Evolutionary conservation across 2,329 filamentous ascomycete species (phyloP).

Genomic region (Diaporthe caulivora): DNA sequence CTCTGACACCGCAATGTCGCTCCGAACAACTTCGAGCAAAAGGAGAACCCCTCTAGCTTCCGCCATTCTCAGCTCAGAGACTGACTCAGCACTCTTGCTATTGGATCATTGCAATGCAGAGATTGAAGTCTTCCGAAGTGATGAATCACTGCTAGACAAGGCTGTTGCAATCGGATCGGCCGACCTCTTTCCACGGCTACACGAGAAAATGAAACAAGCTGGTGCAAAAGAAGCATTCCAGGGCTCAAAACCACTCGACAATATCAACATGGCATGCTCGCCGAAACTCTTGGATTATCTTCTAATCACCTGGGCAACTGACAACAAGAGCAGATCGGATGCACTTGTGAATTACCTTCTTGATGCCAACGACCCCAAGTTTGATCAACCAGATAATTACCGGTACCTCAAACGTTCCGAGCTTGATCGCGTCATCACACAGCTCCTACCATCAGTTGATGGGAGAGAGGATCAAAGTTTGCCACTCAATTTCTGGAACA

Average conservation of each 20-base stretch:
- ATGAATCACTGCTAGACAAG: neutral
- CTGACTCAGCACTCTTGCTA: neutral
- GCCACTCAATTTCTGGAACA: neutral
- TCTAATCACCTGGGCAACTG: neutral
- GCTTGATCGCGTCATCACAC: neutral
- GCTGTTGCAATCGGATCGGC: neutral
- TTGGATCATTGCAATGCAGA: neutral
- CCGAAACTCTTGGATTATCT: neutral
- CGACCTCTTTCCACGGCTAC: neutral
- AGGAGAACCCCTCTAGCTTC: neutral
- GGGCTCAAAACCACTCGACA: rapidly evolving
- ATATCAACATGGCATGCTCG: neutral
- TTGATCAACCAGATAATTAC: neutral
- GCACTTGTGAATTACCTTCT: neutral
- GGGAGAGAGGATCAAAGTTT: neutral
- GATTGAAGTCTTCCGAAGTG: neutral
- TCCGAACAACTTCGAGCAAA: neutral
- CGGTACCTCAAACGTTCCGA: neutral
- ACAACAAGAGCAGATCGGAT: neutral
- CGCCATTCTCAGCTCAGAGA: neutral
- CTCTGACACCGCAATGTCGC: neutral
- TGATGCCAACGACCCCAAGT: neutral
- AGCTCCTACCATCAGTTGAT: neutral
- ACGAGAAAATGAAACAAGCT: neutral
- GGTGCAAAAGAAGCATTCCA: rapidly evolving